A percentile compares a stretch with the other conserved stretches of the same genome.
Evolutionary conservation across 805 yeast genomes (phyloP).

Genomic region (Metschnikowia shivogae): DNA sequence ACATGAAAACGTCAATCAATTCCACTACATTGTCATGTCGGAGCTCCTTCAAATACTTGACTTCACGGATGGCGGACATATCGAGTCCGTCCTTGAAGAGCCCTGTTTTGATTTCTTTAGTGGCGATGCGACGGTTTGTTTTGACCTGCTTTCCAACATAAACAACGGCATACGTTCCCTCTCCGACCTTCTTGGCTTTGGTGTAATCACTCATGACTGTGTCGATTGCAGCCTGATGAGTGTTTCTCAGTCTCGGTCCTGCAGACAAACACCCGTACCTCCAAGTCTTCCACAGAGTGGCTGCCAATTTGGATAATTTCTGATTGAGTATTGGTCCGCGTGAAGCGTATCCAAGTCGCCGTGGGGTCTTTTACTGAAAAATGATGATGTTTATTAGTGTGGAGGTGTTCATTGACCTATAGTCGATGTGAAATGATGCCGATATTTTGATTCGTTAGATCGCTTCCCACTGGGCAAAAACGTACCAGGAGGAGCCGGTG

Average conservation of each 20-base stretch:
- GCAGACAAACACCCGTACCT: too few relatives aligned
- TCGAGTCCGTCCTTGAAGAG: slow-evolving; percentile 94
- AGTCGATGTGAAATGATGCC: too few relatives aligned
- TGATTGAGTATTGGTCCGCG: too few relatives aligned
- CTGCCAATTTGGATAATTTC: too few relatives aligned
- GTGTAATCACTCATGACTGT: slow-evolving; percentile 23
- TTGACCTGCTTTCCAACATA: slow-evolving; percentile 70
- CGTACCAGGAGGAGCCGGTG: slow-evolving; percentile 75
- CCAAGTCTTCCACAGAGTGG: too few relatives aligned
- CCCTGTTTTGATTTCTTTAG: slow-evolving; percentile 92
- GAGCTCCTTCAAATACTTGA: slow-evolving; percentile 80
- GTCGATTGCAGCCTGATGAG: slow-evolving; percentile 1
- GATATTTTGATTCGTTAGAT: background rate
- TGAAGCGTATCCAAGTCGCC: too few relatives aligned
- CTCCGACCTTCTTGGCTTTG: slow-evolving; percentile 87
- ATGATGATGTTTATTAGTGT: too few relatives aligned
- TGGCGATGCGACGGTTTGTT: slow-evolving; percentile 64
- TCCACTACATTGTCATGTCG: slow-evolving; percentile 77
- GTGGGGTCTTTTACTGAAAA: too few relatives aligned
- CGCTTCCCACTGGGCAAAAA: slow-evolving; percentile 84
- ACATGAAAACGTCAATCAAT: slow-evolving; percentile 74
- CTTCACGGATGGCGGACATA: slow-evolving; percentile 95
- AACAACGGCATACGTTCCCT: slow-evolving; percentile 98
- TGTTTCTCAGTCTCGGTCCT: background rate
- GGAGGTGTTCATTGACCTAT: too few relatives aligned